Percentiles rank a stretch among this genome's conserved stretches.
These are phyloP conservation scores for Chlamydomonas urium DNA, from an alignment of 139 green algal genomes.

Conservation along the genomic window DNA sequence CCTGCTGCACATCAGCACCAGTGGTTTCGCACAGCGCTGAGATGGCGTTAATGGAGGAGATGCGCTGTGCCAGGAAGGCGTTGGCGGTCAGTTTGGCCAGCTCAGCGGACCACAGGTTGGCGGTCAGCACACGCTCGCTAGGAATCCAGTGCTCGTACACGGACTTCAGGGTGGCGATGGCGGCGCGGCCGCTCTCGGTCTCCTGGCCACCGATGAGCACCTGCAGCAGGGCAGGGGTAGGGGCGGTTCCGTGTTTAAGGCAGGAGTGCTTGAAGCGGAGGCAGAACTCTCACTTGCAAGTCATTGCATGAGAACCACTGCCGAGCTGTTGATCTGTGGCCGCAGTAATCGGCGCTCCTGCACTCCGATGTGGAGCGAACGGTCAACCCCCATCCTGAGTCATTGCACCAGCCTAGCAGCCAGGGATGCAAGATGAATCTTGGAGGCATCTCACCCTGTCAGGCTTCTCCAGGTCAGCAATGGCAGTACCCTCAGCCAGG, in stretches of 20 bases:
- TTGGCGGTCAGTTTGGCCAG: constrained; percentile 96
- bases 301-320: too few species aligned
- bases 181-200: constrained; percentile 64
- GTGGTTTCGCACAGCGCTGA: constrained; percentile 96
- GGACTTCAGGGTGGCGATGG: constrained; percentile 65
- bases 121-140: constrained; percentile 82
- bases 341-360: too few species aligned
- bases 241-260: too few species aligned
- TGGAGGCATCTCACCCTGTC: constrained; percentile 73
- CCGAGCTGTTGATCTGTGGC: too few species aligned
- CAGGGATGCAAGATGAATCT: too few species aligned
- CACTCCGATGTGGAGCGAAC: too few species aligned
- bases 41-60: constrained; percentile 99
- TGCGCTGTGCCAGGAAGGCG: constrained; percentile 96
- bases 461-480: constrained; percentile 73
- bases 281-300: too few species aligned
- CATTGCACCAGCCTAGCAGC: too few species aligned
- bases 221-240: constrained; percentile 15
- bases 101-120: constrained; percentile 97
- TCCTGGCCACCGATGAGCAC: constrained; percentile 84
- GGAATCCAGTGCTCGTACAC: constrained; percentile 98
- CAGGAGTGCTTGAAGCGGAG: too few species aligned
- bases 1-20: constrained; percentile 85
- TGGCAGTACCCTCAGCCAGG: constrained; percentile 87
- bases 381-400: too few species aligned